phyloP scores from a whole-genome alignment of 2,329 filamentous ascomycete genomes.

The Venturia oleaginea region DNA sequence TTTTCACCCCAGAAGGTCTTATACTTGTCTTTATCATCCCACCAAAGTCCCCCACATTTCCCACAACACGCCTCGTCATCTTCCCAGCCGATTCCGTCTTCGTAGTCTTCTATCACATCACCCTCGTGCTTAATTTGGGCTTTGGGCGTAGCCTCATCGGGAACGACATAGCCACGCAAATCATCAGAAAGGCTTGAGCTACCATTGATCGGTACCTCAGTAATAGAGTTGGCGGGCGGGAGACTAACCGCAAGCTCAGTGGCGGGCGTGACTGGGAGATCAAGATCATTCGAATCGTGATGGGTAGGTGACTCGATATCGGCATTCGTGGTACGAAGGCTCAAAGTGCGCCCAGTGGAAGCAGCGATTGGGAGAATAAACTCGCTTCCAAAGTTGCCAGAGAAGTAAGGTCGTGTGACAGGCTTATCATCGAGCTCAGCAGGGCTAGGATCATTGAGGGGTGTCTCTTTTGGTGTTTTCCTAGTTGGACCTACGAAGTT shows the following conservation, averaged over 20 bases:
- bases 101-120: background rate
- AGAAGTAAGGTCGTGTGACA: background rate
- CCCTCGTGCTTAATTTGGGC: background rate
- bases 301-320: background rate
- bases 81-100: background rate
- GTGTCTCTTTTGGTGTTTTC: background rate
- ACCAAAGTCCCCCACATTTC: background rate
- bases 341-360: background rate
- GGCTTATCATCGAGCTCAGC: background rate
- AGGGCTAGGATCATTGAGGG: background rate
- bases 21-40: background rate
- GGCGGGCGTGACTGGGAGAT: background rate
- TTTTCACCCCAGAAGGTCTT: background rate
- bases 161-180: background rate
- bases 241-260: background rate
- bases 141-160: background rate
- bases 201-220: background rate
- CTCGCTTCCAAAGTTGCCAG: background rate
- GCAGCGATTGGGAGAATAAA: background rate
- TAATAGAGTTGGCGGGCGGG: background rate
- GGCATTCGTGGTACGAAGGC: background rate
- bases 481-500: background rate
- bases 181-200: background rate
- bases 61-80: background rate
- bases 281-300: background rate